Evolutionary conservation across 1,284 basidiomycete genomes (phyloP).

Genomic region (Apiotrichum porosum): DNA sequence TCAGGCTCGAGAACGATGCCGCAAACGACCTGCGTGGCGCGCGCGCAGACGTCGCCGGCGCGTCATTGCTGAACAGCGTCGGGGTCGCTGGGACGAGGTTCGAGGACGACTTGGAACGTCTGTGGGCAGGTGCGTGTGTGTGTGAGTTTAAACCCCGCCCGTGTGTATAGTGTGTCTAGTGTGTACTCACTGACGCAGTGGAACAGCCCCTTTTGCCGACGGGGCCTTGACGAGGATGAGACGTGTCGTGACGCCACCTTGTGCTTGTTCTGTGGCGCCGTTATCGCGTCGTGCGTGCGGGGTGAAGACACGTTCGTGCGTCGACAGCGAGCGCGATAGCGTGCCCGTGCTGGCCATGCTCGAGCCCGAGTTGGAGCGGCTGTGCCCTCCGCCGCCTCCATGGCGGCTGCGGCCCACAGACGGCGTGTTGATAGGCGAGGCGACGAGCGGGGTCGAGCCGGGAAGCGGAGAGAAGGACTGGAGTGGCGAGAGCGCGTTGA

Average conservation of each 20-base stretch:
- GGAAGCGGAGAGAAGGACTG: constrained; percentile 44
- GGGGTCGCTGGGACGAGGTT: constrained; percentile 7
- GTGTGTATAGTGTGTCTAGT: no score
- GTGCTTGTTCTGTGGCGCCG: not conserved
- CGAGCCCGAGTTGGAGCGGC: not conserved
- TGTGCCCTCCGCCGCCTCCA: not conserved
- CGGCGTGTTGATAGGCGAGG: not conserved
- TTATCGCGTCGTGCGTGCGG: not conserved
- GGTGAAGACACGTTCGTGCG: constrained; percentile 9
- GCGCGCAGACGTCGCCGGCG: constrained; percentile 28
- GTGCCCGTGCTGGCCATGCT: not conserved
- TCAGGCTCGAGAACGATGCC: constrained; percentile 29
- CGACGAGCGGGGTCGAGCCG: not conserved
- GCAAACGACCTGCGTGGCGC: constrained; percentile 38
- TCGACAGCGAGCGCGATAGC: constrained; percentile 10
- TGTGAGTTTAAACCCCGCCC: no score
- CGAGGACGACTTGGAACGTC: constrained; percentile 37
- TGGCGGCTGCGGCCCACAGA: not conserved
- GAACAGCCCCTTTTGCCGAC: constrained; percentile 12
- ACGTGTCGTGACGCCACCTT: constrained; percentile 20
- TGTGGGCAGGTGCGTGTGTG: constrained; percentile 6
- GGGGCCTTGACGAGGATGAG: constrained; percentile 47
- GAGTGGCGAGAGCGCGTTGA: constrained; percentile 43
- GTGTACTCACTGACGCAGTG: constrained; percentile 20
- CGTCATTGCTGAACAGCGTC: not conserved